Evolutionary conservation across 805 yeast species (phyloP), one percentile per base, ranked within the genome.

Genomic region (Saitoella complicata): DNA sequence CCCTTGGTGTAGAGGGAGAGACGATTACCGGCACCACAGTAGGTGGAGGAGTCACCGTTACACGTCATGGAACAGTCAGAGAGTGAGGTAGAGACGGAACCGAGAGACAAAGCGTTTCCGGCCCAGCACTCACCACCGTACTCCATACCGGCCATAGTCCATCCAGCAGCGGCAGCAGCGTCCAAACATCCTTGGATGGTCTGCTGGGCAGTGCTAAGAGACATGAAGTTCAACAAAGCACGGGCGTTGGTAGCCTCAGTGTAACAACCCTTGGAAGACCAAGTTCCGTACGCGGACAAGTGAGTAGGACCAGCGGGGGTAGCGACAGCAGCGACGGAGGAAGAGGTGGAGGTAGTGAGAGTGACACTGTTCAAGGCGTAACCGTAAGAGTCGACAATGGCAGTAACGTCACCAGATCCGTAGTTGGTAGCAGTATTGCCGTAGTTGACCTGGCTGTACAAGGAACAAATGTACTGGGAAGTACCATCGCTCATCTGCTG

Each of bases 111-210:
- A 7, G 40, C 10, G 44, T 32, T 36, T 7, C 41, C 45, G 44
- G 42, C 33, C 42, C 35, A 41, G 41, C 44, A 41, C 31, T 41
- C 44, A 10, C 31, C 12, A 13, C 32, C 41, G 41, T 41, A 35
- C 41, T 41, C 44, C 21, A 36, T 33, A 12, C 41, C 44, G 11
- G 44, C 44, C 9, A 7, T 31, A 3, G 9, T n/a, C 12, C 35
- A 41, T 7, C 41, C 40, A 9, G 12, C 9, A 10, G 44, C 9
- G 11, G 21, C 40, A 11, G 32, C n/a, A 41, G 36, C 36, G 36
- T 33, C 36, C 10, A 33, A 10, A 33, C 36, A 33, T 9, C 11
- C 36, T 4, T 33, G 36, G 10, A 33, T 11, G n/a, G 36, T 33
- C 11, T 10, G 10, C 21, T 21, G 21, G 11, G 36, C 36, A 33